Base-by-base conservation (phyloP, 805 yeast genomes). In the Ascoidea rubescens region DNA sequence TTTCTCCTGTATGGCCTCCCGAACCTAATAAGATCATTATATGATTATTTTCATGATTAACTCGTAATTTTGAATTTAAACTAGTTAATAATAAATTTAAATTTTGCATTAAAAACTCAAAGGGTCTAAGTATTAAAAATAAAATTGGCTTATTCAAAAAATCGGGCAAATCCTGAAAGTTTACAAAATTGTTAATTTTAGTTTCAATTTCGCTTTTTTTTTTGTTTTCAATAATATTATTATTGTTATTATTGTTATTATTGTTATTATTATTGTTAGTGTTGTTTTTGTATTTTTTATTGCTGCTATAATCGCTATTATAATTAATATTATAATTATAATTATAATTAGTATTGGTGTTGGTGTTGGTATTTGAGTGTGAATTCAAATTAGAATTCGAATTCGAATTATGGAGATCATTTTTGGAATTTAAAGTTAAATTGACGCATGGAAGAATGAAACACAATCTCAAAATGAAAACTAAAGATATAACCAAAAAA, bases 1-100 rank as follows among this genome's bases (percentile, higher is more conserved):
- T 87, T 64, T 91, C 97, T 1, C 96, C 97, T 0, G 97, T 89
- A 61, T 89, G 98, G 2, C 97, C 98, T 1, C 99, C 99, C 0
- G 96, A 88, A 0, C 98, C 98, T 8, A 91, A 67, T n/a, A 88
- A 72, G 0, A 85, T 69, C 75, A 85, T 73, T 30, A 78, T 54
- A 47, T 65, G 66, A 5, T 62, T 47, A 5, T 46, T 48, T 32
- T 30, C 31, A 37, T 37, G 14, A 37, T 14, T 37, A 37, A 21
- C 14, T 37, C 8, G 8, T 37, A 37, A 10, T 37, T 10, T 37
- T 37, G 43, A 10, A 8, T 10, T 37, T 37, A 37, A 10, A 10
- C 4, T 37, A 10, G 43, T 37, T 37, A 37, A 10, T 37, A 37
- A 10, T 37, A 37, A 37, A 2, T 4, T 14, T 37, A 10, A 37